A percentile compares a stretch with the other conserved stretches of the same genome.
Conservation (phyloP, 2,329 filamentous ascomycete species). For the Trichocomaceae sp. region DNA sequence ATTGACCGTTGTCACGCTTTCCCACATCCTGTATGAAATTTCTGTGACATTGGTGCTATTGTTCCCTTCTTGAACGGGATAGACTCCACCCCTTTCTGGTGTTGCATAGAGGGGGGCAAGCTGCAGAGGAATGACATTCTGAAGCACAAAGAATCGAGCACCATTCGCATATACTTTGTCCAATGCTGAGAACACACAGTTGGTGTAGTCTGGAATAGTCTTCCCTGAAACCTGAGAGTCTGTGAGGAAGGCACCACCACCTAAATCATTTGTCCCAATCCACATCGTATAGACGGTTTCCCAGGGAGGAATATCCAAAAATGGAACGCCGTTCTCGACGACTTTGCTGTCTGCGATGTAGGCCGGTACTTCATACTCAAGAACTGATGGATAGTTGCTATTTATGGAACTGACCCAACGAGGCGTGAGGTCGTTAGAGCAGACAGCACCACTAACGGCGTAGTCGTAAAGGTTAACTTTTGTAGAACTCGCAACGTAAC, state of each 20-base stretch:
- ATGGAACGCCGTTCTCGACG: conserved; percentile 14
- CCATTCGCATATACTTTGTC: conserved; percentile 59
- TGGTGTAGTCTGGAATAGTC: conserved; percentile 58
- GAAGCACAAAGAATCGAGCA: conserved; percentile 63
- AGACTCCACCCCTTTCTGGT: conserved; percentile 40
- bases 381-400: conserved; percentile 54
- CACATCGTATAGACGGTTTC: conserved; percentile 69
- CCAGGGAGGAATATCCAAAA: conserved; percentile 41
- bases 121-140: conserved; percentile 63
- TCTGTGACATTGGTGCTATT: conserved; percentile 47
- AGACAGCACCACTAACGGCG: conserved; percentile 65
- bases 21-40: conserved; percentile 46
- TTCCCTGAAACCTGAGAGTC: conserved; percentile 56
- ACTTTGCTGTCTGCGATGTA: conserved; percentile 25
- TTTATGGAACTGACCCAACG: conserved; percentile 49
- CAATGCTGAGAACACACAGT: conserved; percentile 61
- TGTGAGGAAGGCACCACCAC: conserved; percentile 57
- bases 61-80: conserved; percentile 40
- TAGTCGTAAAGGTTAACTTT: conserved; percentile 55
- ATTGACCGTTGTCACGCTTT: conserved; percentile 47
- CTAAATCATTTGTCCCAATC: conserved; percentile 78
- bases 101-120: conserved; percentile 60
- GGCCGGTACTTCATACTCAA: conserved; percentile 53
- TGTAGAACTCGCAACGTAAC: conserved; percentile 57
- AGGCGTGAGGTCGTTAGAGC: conserved; percentile 61